Evolutionary conservation across 208 protist species (phyloP).

Genomic region (Leptomonas pyrrhocoris): DNA sequence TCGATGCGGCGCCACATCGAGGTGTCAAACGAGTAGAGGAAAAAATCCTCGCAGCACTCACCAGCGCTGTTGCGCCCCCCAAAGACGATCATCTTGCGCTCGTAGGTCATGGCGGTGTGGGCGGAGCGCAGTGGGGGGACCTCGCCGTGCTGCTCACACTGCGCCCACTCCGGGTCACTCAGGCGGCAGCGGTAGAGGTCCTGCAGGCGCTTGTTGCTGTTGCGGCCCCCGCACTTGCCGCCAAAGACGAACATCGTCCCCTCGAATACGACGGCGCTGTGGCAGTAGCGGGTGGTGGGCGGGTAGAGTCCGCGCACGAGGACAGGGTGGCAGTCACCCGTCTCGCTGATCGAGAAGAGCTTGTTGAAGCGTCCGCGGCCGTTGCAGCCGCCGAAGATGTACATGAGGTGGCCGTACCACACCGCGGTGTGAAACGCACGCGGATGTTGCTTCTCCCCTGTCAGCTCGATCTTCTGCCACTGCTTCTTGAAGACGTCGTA

Average conservation of each 20-base stretch:
- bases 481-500: slow-evolving; percentile 71
- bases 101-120: slow-evolving; percentile 87
- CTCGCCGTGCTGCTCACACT: slow-evolving; percentile 58
- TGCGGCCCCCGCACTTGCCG: slow-evolving; percentile 89
- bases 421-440: slow-evolving; percentile 89
- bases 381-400: slow-evolving; percentile 90
- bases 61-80: slow-evolving; percentile 77
- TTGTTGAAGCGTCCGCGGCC: slow-evolving; percentile 83
- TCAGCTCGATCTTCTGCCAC: slow-evolving; percentile 67
- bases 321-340: slow-evolving; percentile 44
- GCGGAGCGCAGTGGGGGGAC: slow-evolving; percentile 67
- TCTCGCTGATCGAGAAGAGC: slow-evolving; percentile 77
- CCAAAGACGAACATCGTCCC: slow-evolving; percentile 85
- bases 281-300: slow-evolving; percentile 82
- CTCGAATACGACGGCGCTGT: slow-evolving; percentile 82
- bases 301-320: slow-evolving; percentile 3
- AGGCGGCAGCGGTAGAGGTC: slow-evolving; percentile 72
- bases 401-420: slow-evolving; percentile 67
- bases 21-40: slow-evolving; percentile 84
- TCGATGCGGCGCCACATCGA: slow-evolving; percentile 70
- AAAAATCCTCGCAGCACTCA: slow-evolving; percentile 88
- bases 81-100: slow-evolving; percentile 88
- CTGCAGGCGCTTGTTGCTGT: slow-evolving; percentile 83
- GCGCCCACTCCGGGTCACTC: slow-evolving; percentile 41
- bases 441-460: slow-evolving; percentile 63